Evolutionary conservation across 495 filamentous ascomycete genomes (phyloP).

Genomic region (Hypoxylon crocopeplum): DNA sequence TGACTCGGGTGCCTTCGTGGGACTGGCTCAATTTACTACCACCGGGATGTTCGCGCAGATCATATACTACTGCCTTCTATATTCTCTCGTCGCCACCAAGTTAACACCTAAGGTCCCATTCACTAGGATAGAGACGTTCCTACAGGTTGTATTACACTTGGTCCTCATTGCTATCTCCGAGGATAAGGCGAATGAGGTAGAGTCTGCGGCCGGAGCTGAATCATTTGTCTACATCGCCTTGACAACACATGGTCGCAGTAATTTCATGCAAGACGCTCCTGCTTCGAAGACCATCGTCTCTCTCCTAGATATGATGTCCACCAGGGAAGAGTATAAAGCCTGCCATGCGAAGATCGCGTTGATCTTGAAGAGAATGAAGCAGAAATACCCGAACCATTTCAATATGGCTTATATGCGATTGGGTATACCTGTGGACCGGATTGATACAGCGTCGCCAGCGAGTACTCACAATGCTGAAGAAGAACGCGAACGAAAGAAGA

Average conservation of each 20-base stretch:
- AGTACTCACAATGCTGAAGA: slow-evolving; percentile 63
- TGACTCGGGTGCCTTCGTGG: slow-evolving; percentile 73
- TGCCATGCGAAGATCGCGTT: slow-evolving; percentile 86
- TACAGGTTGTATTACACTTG: slow-evolving; percentile 90
- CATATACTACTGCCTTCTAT: slow-evolving; percentile 85
- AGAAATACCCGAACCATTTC: slow-evolving; percentile 76
- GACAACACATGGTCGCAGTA: slow-evolving; percentile 63
- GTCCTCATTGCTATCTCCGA: slow-evolving; percentile 82
- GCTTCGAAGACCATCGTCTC: slow-evolving; percentile 72
- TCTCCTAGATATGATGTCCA: slow-evolving; percentile 74
- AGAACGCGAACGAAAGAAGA: slow-evolving; percentile 85
- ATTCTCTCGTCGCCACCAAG: slow-evolving; percentile 68
- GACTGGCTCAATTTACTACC: slow-evolving; percentile 77
- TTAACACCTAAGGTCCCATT: slow-evolving; percentile 73
- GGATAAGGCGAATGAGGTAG: slow-evolving; percentile 68
- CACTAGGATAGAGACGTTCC: slow-evolving; percentile 86
- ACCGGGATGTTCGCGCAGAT: slow-evolving; percentile 89
- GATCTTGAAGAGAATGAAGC: slow-evolving; percentile 85
- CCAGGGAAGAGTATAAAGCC: slow-evolving; percentile 73
- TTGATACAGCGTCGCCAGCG: slow-evolving; percentile 61
- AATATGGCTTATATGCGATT: slow-evolving; percentile 61
- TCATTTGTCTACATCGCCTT: slow-evolving; percentile 78
- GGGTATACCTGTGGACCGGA: slow-evolving; percentile 59
- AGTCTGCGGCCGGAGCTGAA: slow-evolving; percentile 43
- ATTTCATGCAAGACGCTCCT: slow-evolving; percentile 56